These are phyloP conservation scores for Lodderomyces orthopsilosis DNA, from an alignment of 1,139 yeast species.

Conservation along the genomic window DNA sequence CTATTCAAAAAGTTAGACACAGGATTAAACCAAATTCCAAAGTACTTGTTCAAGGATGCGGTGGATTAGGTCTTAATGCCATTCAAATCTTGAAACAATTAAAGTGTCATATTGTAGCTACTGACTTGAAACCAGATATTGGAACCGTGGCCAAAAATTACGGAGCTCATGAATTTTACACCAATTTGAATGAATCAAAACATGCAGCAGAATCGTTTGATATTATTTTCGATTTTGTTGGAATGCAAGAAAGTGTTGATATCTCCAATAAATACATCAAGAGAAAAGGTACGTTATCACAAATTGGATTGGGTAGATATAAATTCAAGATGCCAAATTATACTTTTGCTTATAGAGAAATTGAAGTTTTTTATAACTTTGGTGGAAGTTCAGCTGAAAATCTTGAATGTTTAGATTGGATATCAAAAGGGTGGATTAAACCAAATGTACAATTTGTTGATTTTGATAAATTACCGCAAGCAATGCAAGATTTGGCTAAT, in stretches of 20 bases:
- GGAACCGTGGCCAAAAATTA: slow-evolving; percentile 26
- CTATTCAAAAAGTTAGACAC: slow-evolving; percentile 38
- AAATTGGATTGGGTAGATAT: slow-evolving; percentile 44
- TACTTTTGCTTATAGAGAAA: slow-evolving; percentile 41
- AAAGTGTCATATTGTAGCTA: slow-evolving; percentile 41
- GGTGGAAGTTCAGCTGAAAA: slow-evolving; percentile 50
- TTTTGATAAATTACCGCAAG: slow-evolving; percentile 36
- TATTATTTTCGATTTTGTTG: slow-evolving; percentile 46
- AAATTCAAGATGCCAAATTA: slow-evolving; percentile 32
- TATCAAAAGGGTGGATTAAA: slow-evolving; percentile 36
- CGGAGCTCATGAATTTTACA: slow-evolving; percentile 46
- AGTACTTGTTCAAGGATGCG: slow-evolving; percentile 46
- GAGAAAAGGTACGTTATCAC: slow-evolving; percentile 38
- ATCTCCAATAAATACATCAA: slow-evolving; percentile 33
- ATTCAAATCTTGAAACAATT: slow-evolving; percentile 42
- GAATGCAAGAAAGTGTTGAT: slow-evolving; percentile 37
- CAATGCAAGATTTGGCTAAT: slow-evolving; percentile 31
- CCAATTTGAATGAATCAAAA: slow-evolving; percentile 26
- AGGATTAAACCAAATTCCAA: slow-evolving; percentile 34
- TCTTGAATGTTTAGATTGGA: slow-evolving; percentile 44
- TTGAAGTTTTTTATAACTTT: slow-evolving; percentile 39
- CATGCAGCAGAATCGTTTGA: slow-evolving; percentile 36
- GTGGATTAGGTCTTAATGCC: slow-evolving; percentile 53
- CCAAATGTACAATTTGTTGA: slow-evolving; percentile 35
- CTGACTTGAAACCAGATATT: slow-evolving; percentile 36